Conservation (phyloP, 495 filamentous ascomycete species). For the Lepidopterella palustris region DNA sequence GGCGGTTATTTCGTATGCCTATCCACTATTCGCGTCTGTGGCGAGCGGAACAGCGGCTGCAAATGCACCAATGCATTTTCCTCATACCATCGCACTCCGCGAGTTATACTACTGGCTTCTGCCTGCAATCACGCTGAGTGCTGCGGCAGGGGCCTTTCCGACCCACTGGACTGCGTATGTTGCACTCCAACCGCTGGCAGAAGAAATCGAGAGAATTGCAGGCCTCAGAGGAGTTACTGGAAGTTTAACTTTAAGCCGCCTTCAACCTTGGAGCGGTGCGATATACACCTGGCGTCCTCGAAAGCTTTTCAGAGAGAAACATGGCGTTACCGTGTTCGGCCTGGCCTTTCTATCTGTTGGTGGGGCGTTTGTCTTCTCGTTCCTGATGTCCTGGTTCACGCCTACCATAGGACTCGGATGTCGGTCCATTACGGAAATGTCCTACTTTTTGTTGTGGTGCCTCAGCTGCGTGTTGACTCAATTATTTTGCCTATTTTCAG, state of each 20-base stretch:
- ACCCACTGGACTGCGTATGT: conserved; percentile 4
- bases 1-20: conserved; percentile 11
- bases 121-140: conserved; percentile 6
- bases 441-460: conserved; percentile 8
- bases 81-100: conserved; percentile 14
- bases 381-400: conserved; percentile 13
- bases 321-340: not conserved
- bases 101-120: conserved; percentile 21
- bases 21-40: conserved; percentile 6
- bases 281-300: conserved; percentile 7
- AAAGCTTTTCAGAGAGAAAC: not conserved
- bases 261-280: conserved; percentile 11
- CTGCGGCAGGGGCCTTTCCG: conserved; percentile 14
- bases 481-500: not conserved
- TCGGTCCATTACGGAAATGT: conserved; percentile 6
- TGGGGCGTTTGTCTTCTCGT: conserved; percentile 10
- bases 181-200: conserved; percentile 1
- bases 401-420: conserved; percentile 16
- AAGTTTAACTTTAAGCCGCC: not conserved
- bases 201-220: not conserved
- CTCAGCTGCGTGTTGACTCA: not conserved
- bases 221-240: not conserved
- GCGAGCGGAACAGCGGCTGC: not conserved
- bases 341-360: conserved; percentile 7
- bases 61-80: conserved; percentile 5